Base-by-base conservation (phyloP, 169 alveolate species). In the Ichthyophthirius multifiliis region DNA sequence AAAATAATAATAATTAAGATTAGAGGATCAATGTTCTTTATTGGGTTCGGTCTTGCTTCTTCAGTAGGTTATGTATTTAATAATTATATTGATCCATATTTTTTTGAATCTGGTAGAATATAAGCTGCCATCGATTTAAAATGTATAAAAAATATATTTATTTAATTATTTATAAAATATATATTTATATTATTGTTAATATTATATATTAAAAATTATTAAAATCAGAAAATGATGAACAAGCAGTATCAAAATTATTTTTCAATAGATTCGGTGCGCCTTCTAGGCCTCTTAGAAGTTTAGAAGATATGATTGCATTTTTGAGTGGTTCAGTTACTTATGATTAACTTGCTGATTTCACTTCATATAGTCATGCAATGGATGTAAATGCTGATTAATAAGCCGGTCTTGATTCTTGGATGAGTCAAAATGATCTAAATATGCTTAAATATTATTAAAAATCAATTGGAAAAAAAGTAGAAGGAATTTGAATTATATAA, bases 401-500 rank as follows among this genome's bases (percentile, higher is more conserved):
- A 55, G 63, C 46, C 37, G 86, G 86, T 71, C 63, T 81, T 43
- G 86, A 81, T 44, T 81, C 86, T 13, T 81, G 86, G 86, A 81
- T 81, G 86, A 55, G 74, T 47, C 74, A 46, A 27, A 41, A 81
- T 32, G 86, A 81, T 43, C 35, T 39, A 48, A 81, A 76, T 35
- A 81, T 81, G 86, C 75, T 81, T 71, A 81, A 81, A 55, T 81
- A 81, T 48, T 81, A 81, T 55, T 27, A 81, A 62, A 81, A 55
- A 81, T 71, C 82, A 48, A 18, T 71, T 10, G 86, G 86, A 45
- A 74, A 76, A 15, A 73, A 74, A 32, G 81, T 74, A 4, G 81
- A 74, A 55, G 71, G 71, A 27, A 55, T 55, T 39, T 55, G 71
- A 55, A 48, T 10, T 15, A 10, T 15, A 10, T 7, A 65, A 4